A percentile compares a stretch with the other conserved stretches of the same genome.
These are phyloP conservation scores for Trichoderma aggressivum DNA, from an alignment of 2,329 filamentous ascomycete species.

Conservation along the genomic window DNA sequence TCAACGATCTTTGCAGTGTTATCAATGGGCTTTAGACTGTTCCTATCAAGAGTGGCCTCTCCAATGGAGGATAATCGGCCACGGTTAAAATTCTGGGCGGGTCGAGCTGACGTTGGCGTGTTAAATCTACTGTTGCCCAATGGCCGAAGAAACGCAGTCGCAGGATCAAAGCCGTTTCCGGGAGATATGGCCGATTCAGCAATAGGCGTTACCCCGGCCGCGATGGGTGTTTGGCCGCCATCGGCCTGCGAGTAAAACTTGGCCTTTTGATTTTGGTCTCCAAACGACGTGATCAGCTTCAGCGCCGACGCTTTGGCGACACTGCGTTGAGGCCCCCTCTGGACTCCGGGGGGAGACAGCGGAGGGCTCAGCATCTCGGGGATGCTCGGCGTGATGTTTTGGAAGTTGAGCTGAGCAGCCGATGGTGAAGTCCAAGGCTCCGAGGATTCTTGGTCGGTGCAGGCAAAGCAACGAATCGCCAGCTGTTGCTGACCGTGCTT, in stretches of 20 bases:
- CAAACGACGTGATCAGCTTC: slow-evolving; percentile 90
- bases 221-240: slow-evolving; percentile 69
- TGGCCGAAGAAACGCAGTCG: slow-evolving; percentile 65
- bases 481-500: slow-evolving; percentile 83
- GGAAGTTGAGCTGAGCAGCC: slow-evolving; percentile 59
- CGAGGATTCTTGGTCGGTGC: slow-evolving; percentile 77
- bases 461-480: slow-evolving; percentile 90
- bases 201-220: slow-evolving; percentile 83
- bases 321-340: slow-evolving; percentile 56
- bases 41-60: slow-evolving; percentile 45
- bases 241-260: slow-evolving; percentile 60
- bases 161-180: slow-evolving; percentile 56
- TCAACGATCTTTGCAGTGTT: slow-evolving; percentile 26
- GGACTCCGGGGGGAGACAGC: slow-evolving; percentile 67
- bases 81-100: slow-evolving; percentile 57
- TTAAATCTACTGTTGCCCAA: slow-evolving; percentile 66
- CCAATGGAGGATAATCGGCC: slow-evolving; percentile 75
- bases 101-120: slow-evolving; percentile 62
- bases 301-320: slow-evolving; percentile 78
- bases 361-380: slow-evolving; percentile 65
- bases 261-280: slow-evolving; percentile 57
- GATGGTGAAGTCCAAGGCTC: slow-evolving; percentile 88
- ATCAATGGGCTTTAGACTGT: slow-evolving; percentile 29
- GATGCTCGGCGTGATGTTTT: slow-evolving; percentile 52
- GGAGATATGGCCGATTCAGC: slow-evolving; percentile 68